Evolutionary conservation across 768 basidiomycete species (phyloP), one percentile per base, ranked within the genome.

Genomic region (Basidioascus undulatus): DNA sequence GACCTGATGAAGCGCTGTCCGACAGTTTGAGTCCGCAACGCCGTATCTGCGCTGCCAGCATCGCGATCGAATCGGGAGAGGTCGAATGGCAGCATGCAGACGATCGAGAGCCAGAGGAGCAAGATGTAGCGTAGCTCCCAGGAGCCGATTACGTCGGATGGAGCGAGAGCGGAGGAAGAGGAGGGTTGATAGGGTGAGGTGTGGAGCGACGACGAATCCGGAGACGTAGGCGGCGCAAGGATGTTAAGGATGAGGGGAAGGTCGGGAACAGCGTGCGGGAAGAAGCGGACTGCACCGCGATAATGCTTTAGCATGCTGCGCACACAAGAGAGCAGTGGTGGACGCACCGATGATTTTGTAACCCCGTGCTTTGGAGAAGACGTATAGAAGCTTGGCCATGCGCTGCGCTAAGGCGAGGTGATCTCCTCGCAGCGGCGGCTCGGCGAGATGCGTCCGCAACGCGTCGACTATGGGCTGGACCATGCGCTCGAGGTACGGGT

Each of bases 61-160:
- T 39, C 35, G n/a, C 45, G 20, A 1, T 38, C 30, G 40, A 92
- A 82, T 50, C 82, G 78, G 24, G 71, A 66, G 30, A 98, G 62
- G 53, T 81, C 74, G 56, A 98, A 98, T 0, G 92, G 92, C 15
- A 94, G 74, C 62, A 80, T 82, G 61, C 79, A 77, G 36, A 92
- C 76, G 19, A 98, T 68, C 18, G 81, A 78, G n/a, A 96, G 65
- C 89, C 89, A 96, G 10, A 92, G 63, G 8, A 98, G 64, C 20
- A 81, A 62, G 24, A 78, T 65, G 53, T 87, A 84, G 44, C 83
- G 74, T 39, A 83, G 56, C 19, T 76, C 61, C 92, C 92, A 96
- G 30, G n/a, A n/a, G n/a, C n/a, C n/a, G n/a, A n/a, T n/a, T n/a
- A n/a, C n/a, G n/a, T n/a, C n/a, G n/a, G n/a, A n/a, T n/a, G 72